Evolutionary conservation across 176 grass and related monocot genomes (phyloP).

Genomic region (Tuctoria greenei): DNA sequence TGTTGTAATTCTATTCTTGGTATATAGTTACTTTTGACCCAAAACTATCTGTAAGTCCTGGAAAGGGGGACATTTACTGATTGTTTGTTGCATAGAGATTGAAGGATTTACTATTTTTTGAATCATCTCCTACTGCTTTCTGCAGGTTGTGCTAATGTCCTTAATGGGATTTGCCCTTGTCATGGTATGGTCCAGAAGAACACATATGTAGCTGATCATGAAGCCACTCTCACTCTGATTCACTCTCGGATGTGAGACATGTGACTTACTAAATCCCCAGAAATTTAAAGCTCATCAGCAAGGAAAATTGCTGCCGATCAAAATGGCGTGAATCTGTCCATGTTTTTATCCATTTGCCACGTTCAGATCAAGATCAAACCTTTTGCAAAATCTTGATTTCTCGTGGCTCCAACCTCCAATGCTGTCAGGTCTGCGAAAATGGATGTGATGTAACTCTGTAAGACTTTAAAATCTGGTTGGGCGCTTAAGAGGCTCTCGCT

Average conservation of each 20-base stretch:
- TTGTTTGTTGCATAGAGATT: neutral
- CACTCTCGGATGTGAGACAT: neutral
- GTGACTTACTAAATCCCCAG: neutral
- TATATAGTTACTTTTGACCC: neutral
- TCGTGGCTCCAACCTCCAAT: neutral
- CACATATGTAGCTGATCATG: constrained; percentile 6
- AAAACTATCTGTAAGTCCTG: neutral
- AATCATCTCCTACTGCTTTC: neutral
- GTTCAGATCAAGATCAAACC: neutral
- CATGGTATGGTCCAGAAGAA: constrained; percentile 87
- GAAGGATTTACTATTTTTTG: neutral
- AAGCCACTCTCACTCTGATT: neutral
- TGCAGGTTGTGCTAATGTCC: constrained; percentile 99
- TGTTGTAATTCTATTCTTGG: neutral
- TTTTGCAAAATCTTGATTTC: constrained; percentile 5
- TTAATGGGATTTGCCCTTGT: constrained; percentile 91
- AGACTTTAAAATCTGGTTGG: neutral
- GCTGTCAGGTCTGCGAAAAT: neutral
- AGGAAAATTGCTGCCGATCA: neutral
- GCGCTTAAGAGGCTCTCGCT: neutral
- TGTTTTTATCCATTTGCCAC: neutral
- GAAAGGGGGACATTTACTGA: neutral
- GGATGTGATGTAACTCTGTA: neutral
- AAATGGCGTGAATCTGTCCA: neutral
- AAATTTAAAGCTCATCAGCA: neutral